phyloP scores from a whole-genome alignment of 441 rosid species.

The Cnidoscolus chayamansa region DNA sequence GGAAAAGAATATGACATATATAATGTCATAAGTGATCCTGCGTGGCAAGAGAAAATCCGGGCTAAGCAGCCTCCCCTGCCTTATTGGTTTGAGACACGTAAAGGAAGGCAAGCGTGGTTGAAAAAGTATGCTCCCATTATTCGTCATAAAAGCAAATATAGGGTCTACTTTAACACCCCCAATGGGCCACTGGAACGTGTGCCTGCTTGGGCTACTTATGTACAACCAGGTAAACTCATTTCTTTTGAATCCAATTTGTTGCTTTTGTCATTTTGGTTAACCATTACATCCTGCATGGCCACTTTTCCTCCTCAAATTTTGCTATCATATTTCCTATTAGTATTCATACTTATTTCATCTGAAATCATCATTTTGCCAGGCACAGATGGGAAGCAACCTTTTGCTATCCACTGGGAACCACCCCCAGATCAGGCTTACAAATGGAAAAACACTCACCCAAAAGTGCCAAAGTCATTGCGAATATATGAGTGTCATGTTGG shows the following conservation, averaged over 20 bases:
- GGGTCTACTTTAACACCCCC: conserved; percentile 88
- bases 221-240: conserved; percentile 67
- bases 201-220: conserved; percentile 97
- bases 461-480: conserved; percentile 73
- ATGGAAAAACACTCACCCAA: conserved; percentile 64
- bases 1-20: conserved; percentile 79
- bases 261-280: conserved; percentile 3
- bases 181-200: conserved; percentile 86
- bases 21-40: conserved; percentile 51
- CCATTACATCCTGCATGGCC: too few relatives aligned
- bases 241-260: conserved; percentile 21
- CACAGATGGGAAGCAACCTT: conserved; percentile 69
- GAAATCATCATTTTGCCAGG: conserved; percentile 37
- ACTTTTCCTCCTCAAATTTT: neutral
- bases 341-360: conserved; percentile 11
- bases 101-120: conserved; percentile 92
- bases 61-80: conserved; percentile 74
- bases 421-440: conserved; percentile 74
- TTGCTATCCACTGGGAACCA: conserved; percentile 96
- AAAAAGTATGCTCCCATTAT: conserved; percentile 74
- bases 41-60: conserved; percentile 64
- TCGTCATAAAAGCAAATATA: conserved; percentile 95
- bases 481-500: conserved; percentile 97
- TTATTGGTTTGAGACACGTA: conserved; percentile 92
- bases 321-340: neutral